Percentiles rank a stretch among this genome's conserved stretches.
Conservation (phyloP, 192 early-diverging fungal species). For the Obelidium mucronatum region DNA sequence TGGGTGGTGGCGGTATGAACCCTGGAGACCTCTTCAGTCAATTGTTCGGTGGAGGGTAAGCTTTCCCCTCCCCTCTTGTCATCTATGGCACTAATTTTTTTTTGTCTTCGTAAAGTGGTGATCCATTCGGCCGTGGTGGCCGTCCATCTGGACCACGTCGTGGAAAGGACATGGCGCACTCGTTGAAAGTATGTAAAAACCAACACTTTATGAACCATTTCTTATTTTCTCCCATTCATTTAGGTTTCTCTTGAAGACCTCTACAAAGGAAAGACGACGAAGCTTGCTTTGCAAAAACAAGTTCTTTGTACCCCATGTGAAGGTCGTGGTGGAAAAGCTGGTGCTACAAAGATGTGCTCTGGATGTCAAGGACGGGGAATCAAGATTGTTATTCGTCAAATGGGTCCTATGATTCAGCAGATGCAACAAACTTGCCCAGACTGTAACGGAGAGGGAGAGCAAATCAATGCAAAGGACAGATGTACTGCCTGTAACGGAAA, state of each 20-base stretch:
- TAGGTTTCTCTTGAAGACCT: slow-evolving; percentile 27
- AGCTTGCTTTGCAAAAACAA: slow-evolving; percentile 96
- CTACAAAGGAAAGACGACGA: slow-evolving; percentile 82
- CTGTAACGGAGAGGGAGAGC: slow-evolving; percentile 91
- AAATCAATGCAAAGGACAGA: slow-evolving; percentile 88
- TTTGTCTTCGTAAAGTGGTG: not conserved
- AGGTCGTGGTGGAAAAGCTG: slow-evolving; percentile 93
- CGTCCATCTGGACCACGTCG: slow-evolving; percentile 82
- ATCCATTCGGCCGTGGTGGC: slow-evolving; percentile 65
- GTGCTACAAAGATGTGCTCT: slow-evolving; percentile 83
- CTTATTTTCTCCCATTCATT: not conserved
- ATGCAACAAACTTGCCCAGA: slow-evolving; percentile 95
- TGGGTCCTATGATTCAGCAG: slow-evolving; percentile 99
- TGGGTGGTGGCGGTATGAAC: slow-evolving; percentile 76
- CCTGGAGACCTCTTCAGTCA: slow-evolving; percentile 97
- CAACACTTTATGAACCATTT: not conserved
- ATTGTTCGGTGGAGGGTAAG: slow-evolving; percentile 82
- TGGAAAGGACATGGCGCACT: slow-evolving; percentile 95
- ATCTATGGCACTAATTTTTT: no score
- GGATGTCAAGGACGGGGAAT: slow-evolving; percentile 92
- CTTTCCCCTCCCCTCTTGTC: not conserved
- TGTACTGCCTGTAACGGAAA: slow-evolving; percentile 92
- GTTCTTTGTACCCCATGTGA: slow-evolving; percentile 91
- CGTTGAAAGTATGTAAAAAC: slow-evolving; percentile 71
- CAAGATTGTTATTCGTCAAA: slow-evolving; percentile 87